Evolutionary conservation across 2,329 filamentous ascomycete genomes (phyloP).

Genomic region (Colletotrichum costaricense): DNA sequence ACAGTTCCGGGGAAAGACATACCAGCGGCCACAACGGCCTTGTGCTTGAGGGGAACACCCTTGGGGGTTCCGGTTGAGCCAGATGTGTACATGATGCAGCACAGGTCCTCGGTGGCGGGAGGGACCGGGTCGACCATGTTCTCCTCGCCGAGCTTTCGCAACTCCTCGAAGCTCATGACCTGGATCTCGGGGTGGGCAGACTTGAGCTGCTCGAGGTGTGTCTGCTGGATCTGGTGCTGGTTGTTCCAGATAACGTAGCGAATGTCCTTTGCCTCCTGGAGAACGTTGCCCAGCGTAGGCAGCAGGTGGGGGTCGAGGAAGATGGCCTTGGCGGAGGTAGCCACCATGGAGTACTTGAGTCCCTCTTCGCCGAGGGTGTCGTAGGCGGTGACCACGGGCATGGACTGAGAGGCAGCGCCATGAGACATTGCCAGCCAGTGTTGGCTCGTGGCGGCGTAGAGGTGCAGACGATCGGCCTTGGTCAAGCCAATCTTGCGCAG

Average conservation of each 20-base stretch:
- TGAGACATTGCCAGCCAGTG: constrained; percentile 65
- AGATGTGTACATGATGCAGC: constrained; percentile 80
- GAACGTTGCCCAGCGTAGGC: constrained; percentile 64
- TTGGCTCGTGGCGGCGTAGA: constrained; percentile 79
- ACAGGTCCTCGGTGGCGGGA: constrained; percentile 78
- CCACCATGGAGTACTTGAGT: constrained; percentile 77
- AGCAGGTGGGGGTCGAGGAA: constrained; percentile 67
- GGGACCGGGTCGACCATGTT: constrained; percentile 76
- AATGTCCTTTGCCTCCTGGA: constrained; percentile 61
- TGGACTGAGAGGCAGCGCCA: constrained; percentile 75
- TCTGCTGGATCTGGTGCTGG: constrained; percentile 63
- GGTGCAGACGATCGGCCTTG: constrained; percentile 76
- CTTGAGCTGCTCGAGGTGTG: constrained; percentile 61
- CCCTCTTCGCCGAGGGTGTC: constrained; percentile 84
- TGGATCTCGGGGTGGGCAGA: constrained; percentile 52
- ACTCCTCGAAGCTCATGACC: constrained; percentile 62
- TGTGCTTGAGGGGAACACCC: constrained; percentile 82
- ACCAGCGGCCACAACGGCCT: constrained; percentile 79
- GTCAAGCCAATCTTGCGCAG: constrained; percentile 79
- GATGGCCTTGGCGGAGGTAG: constrained; percentile 78
- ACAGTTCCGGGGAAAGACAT: constrained; percentile 48
- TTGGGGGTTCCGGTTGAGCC: constrained; percentile 87
- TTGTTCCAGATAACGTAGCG: constrained; percentile 66
- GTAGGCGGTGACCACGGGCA: constrained; percentile 87
- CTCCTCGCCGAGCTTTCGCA: constrained; percentile 65